Evolutionary conservation across 1,284 basidiomycete species (phyloP).

Genomic region (Ceratobasidium sp.): DNA sequence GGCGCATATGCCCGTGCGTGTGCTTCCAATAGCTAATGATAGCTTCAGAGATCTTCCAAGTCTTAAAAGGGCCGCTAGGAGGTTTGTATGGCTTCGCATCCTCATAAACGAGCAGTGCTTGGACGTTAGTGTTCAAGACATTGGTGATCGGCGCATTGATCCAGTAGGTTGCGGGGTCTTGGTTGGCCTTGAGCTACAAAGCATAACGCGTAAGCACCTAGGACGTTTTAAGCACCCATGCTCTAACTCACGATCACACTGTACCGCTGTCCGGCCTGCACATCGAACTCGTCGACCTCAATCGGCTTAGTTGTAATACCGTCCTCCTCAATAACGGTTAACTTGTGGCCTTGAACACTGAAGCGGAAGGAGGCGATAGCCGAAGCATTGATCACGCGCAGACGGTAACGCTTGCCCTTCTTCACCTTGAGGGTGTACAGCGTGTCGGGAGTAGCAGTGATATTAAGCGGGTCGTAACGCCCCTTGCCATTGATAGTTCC

Average conservation of each 20-base stretch:
- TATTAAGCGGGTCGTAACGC: constrained; percentile 24
- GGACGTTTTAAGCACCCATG: constrained; percentile 57
- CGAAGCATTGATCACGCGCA: constrained; percentile 70
- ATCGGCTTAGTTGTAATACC: constrained; percentile 63
- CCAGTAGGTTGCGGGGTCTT: constrained; percentile 62
- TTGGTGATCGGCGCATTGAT: constrained; percentile 56
- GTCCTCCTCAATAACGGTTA: constrained; percentile 69
- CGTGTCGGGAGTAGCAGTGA: constrained; percentile 9
- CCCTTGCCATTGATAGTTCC: constrained; percentile 56
- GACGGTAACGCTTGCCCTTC: constrained; percentile 66
- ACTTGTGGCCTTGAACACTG: constrained; percentile 64
- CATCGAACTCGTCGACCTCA: constrained; percentile 61
- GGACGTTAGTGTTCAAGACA: constrained; percentile 44
- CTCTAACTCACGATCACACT: constrained; percentile 65
- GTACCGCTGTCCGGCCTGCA: constrained; percentile 68
- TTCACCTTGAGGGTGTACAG: constrained; percentile 53
- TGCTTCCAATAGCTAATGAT: constrained; percentile 20
- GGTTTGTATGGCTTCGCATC: background rate
- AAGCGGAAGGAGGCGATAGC: constrained; percentile 57
- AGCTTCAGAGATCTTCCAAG: background rate
- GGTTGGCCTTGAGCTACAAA: constrained; percentile 57
- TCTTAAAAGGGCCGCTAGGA: background rate
- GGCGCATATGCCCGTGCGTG: background rate
- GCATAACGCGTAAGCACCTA: background rate
- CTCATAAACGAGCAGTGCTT: constrained; percentile 12